Conservation (phyloP, 805 yeast species). For the Candida broadrunensis region DNA sequence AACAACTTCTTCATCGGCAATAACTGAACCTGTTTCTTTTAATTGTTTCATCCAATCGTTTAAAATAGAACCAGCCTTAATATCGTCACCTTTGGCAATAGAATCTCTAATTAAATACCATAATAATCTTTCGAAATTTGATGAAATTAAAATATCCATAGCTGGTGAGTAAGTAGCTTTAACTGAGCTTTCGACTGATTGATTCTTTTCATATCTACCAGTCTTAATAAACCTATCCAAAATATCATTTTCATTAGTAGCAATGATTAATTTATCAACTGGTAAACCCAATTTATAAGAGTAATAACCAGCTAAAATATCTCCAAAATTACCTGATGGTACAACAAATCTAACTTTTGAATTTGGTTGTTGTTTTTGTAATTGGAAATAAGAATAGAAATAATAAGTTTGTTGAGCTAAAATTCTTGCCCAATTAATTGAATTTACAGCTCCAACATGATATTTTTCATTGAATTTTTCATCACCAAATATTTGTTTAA, state of each 20-base stretch:
- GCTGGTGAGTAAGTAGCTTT: constrained; percentile 95
- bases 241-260: constrained; percentile 94
- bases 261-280: constrained; percentile 78
- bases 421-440: constrained; percentile 99
- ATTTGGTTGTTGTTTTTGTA: constrained; percentile 37
- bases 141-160: constrained; percentile 94
- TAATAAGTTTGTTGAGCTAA: constrained; percentile 97
- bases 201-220: constrained; percentile 76
- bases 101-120: constrained; percentile 89
- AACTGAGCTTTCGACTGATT: constrained; percentile 40
- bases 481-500: constrained; percentile 90
- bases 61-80: constrained; percentile 71
- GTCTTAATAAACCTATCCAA: constrained; percentile 87
- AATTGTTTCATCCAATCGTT: constrained; percentile 75
- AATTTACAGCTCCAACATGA: constrained; percentile 96
- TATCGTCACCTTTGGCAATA: constrained; percentile 48
- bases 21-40: constrained; percentile 72
- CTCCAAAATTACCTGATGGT: constrained; percentile 98
- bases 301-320: constrained; percentile 92
- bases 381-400: constrained; percentile 85
- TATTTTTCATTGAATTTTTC: constrained; percentile 79
- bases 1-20: constrained; percentile 63
- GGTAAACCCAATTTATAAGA: constrained; percentile 97
- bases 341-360: constrained; percentile 77
- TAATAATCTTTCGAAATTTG: constrained; percentile 92